Percentiles rank a stretch among this genome's conserved stretches.
Evolutionary conservation across 257 asterid genomes (phyloP).

Genomic region (Nicotiana tabacum): DNA sequence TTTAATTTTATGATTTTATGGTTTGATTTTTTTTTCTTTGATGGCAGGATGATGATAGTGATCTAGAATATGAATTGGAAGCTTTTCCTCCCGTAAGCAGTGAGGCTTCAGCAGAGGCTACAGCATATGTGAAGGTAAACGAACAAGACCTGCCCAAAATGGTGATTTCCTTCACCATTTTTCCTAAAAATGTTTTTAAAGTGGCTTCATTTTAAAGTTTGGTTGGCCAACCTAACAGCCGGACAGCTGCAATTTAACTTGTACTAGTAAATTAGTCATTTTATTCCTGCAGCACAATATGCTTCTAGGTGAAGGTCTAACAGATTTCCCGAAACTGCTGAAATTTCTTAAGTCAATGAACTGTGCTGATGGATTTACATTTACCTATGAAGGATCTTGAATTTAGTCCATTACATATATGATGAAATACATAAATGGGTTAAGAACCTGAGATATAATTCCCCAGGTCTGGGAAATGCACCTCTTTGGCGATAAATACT

Average conservation of each 20-base stretch:
- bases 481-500: background rate
- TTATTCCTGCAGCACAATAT: background rate
- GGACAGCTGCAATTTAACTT: background rate
- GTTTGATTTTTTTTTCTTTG: conserved; percentile 6
- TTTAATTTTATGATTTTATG: conserved; percentile 6
- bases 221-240: background rate
- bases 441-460: background rate
- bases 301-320: background rate
- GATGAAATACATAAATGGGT: conserved; percentile 1
- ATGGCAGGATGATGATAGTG: conserved; percentile 83
- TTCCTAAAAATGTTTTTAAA: background rate
- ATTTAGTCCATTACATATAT: background rate
- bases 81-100: conserved; percentile 60
- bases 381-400: background rate
- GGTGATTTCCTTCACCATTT: background rate
- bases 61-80: conserved; percentile 68
- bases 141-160: background rate
- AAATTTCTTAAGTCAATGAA: background rate
- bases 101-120: conserved; percentile 71
- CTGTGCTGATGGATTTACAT: background rate
- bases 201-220: background rate
- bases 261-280: background rate
- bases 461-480: background rate
- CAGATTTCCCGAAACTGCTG: background rate
- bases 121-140: conserved; percentile 71